Percentiles rank a stretch among this genome's conserved stretches.
These are phyloP conservation scores for Hypholoma sublateritium DNA, from an alignment of 768 basidiomycete genomes.

Conservation along the genomic window DNA sequence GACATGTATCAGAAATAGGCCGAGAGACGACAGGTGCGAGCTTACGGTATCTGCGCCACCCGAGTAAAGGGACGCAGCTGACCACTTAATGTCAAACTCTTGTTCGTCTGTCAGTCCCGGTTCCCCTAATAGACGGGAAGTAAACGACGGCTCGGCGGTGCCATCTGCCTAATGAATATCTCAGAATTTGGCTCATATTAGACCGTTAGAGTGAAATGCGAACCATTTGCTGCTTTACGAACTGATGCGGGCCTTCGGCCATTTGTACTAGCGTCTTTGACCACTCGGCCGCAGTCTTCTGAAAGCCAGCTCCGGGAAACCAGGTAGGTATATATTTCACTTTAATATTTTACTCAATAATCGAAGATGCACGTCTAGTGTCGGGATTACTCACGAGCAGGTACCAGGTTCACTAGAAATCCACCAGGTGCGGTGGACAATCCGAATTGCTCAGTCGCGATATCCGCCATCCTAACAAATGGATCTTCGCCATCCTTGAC, in stretches of 20 bases:
- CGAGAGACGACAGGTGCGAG: not conserved
- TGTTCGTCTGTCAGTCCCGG: conserved; percentile 28
- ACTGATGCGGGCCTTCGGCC: conserved; percentile 45
- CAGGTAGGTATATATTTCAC: conserved; percentile 51
- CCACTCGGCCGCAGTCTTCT: conserved; percentile 46
- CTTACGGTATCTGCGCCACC: conserved; percentile 43
- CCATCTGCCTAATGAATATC: conserved; percentile 22
- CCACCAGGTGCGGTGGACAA: conserved; percentile 40
- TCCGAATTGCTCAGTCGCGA: conserved; percentile 37
- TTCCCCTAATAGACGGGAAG: conserved; percentile 32
- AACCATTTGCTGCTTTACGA: conserved; percentile 47
- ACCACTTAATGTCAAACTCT: conserved; percentile 42
- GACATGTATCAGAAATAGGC: not conserved
- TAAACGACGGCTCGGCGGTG: conserved; percentile 33
- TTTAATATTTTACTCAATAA: conserved; percentile 16
- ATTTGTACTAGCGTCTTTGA: conserved; percentile 38
- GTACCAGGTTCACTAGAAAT: conserved; percentile 51
- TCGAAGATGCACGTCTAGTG: too few relatives aligned
- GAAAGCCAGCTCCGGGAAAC: conserved; percentile 59
- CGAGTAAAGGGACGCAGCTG: conserved; percentile 46
- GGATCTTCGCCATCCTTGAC: conserved; percentile 38
- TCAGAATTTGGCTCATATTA: not conserved
- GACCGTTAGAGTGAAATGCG: not conserved
- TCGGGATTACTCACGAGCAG: conserved; percentile 33
- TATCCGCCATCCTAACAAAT: conserved; percentile 37